phyloP scores from a whole-genome alignment of 2,329 filamentous ascomycete genomes.

The Teratosphaeria gauchensis region DNA sequence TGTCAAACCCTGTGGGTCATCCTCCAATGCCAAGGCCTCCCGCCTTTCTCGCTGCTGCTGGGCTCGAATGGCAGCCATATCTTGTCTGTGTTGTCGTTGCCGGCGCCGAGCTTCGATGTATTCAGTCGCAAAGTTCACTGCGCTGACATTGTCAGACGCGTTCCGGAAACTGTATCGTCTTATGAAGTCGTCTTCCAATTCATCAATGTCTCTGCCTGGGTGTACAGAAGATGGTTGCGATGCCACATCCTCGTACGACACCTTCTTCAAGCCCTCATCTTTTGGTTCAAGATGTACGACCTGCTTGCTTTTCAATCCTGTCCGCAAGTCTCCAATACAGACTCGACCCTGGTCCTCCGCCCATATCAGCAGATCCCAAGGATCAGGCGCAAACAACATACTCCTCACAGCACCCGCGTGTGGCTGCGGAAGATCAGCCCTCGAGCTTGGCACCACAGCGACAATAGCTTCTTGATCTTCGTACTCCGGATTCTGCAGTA shows the following conservation, averaged over 20 bases:
- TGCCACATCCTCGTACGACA: constrained; percentile 26
- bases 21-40: constrained; percentile 19
- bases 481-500: constrained; percentile 26
- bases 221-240: constrained; percentile 9
- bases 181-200: constrained; percentile 36
- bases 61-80: constrained; percentile 11
- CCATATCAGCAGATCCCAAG: constrained; percentile 87
- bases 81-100: constrained; percentile 24
- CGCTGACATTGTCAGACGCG: constrained; percentile 29
- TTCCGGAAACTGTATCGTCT: constrained; percentile 30
- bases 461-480: constrained; percentile 55
- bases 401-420: constrained; percentile 68
- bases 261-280: constrained; percentile 45
- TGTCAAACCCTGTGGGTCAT: constrained; percentile 38
- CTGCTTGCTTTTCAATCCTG: constrained; percentile 58
- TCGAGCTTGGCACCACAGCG: constrained; percentile 67
- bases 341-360: constrained; percentile 75
- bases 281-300: constrained; percentile 55
- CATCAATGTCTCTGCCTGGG: constrained; percentile 30
- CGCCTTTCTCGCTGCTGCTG: constrained; percentile 15
- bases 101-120: constrained; percentile 34
- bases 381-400: constrained; percentile 84
- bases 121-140: constrained; percentile 32
- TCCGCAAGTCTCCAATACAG: constrained; percentile 63
- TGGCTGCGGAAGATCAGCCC: constrained; percentile 47